These are phyloP conservation scores for Chalciporus piperatus DNA, from an alignment of 768 basidiomycete genomes.

Conservation along the genomic window DNA sequence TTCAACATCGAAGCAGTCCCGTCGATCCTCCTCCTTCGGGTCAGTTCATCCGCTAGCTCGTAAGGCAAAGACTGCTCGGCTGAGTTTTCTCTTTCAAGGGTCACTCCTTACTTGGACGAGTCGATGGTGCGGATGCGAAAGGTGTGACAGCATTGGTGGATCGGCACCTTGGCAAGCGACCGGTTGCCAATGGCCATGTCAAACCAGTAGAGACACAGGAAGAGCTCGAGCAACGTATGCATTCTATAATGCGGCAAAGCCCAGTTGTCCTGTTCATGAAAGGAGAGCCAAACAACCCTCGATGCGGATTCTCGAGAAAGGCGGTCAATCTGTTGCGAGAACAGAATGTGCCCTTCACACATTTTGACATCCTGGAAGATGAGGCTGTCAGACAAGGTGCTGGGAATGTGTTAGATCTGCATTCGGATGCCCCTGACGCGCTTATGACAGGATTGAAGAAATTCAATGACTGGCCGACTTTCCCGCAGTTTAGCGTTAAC, in stretches of 20 bases:
- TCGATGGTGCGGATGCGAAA: slow-evolving; percentile 77
- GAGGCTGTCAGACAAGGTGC: slow-evolving; percentile 78
- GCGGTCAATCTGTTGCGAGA: slow-evolving; percentile 67
- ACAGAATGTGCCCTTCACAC: slow-evolving; percentile 60
- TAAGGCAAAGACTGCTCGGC: background rate
- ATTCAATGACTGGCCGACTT: slow-evolving; percentile 89
- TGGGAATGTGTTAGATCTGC: slow-evolving; percentile 14
- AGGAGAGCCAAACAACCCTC: slow-evolving; percentile 70
- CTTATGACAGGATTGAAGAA: slow-evolving; percentile 55
- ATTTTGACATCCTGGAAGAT: slow-evolving; percentile 83
- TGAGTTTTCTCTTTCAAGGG: slow-evolving; percentile 50
- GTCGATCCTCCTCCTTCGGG: slow-evolving; percentile 75
- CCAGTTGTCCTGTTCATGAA: slow-evolving; percentile 91
- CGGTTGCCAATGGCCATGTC: slow-evolving; percentile 5
- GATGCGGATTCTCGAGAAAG: slow-evolving; percentile 83
- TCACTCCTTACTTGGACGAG: slow-evolving; percentile 75
- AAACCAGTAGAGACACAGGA: slow-evolving; percentile 56
- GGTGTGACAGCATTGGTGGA: slow-evolving; percentile 60
- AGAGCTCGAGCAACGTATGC: slow-evolving; percentile 64
- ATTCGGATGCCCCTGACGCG: slow-evolving; percentile 3
- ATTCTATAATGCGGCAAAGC: slow-evolving; percentile 71
- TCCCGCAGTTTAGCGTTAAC: slow-evolving; percentile 80
- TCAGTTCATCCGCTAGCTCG: slow-evolving; percentile 33
- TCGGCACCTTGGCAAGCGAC: slow-evolving; percentile 46
- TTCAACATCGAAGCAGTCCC: slow-evolving; percentile 93